A percentile compares a stretch with the other conserved stretches of the same genome.
Conservation (phyloP, 2,329 filamentous ascomycete genomes). For the Ambrosiella beaveri region DNA sequence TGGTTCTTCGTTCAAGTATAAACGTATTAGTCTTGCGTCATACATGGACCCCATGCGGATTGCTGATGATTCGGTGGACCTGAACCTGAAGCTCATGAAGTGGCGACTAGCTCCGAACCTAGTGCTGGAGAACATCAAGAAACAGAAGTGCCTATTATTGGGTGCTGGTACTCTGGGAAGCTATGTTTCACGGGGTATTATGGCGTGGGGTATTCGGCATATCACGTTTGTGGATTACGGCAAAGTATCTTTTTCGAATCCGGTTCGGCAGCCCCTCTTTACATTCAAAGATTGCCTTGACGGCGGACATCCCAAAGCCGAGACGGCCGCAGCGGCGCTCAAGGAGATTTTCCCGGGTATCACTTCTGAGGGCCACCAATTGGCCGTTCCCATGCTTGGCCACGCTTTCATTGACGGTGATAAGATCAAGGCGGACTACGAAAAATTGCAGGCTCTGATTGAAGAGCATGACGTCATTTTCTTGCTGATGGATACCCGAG, state of each 20-base stretch:
- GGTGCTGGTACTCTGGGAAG: slow-evolving; percentile 87
- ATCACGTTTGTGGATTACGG: slow-evolving; percentile 95
- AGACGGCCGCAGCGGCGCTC: slow-evolving; percentile 61
- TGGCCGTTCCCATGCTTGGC: slow-evolving; percentile 89
- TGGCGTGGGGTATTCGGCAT: slow-evolving; percentile 90
- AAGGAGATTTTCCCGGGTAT: slow-evolving; percentile 82
- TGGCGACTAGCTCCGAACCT: slow-evolving; percentile 87
- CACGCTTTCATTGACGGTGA: slow-evolving; percentile 55
- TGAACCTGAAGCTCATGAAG: slow-evolving; percentile 97
- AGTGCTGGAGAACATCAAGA: slow-evolving; percentile 74
- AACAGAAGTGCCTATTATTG: slow-evolving; percentile 74
- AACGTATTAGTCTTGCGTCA: slow-evolving; percentile 67
- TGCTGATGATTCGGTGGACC: slow-evolving; percentile 84
- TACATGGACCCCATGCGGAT: slow-evolving; percentile 83
- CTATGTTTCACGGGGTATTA: slow-evolving; percentile 78
- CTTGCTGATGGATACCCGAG: slow-evolving; percentile 89
- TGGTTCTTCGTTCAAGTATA: slow-evolving; percentile 54
- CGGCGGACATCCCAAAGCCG: slow-evolving; percentile 71
- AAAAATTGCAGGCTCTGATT: slow-evolving; percentile 56
- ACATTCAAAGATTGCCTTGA: slow-evolving; percentile 74
- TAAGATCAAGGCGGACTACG: slow-evolving; percentile 56
- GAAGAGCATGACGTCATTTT: slow-evolving; percentile 83
- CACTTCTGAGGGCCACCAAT: slow-evolving; percentile 58
- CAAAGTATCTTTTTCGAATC: slow-evolving; percentile 86
- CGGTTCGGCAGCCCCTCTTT: slow-evolving; percentile 85